Base-by-base conservation (phyloP, 108 stramenopile genomes). In the Cyclotella atomus region DNA sequence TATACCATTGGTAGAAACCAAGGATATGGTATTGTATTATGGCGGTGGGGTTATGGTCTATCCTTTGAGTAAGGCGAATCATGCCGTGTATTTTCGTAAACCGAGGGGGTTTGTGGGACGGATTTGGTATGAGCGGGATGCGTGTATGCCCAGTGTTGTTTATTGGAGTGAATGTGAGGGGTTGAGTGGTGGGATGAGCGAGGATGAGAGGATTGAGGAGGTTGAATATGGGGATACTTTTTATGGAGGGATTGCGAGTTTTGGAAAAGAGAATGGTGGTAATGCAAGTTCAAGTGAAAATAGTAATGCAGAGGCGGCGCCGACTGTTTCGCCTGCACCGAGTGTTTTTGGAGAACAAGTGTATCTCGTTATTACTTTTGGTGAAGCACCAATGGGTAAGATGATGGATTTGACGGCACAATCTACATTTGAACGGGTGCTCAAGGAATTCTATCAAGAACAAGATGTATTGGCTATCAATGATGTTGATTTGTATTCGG, bases 31-130 rank as follows among this genome's bases (percentile, higher is more conserved):
- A 10, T 32, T 74, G 1, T 74, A 74, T 32, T 36, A 43, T 12
- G 73, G 73, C n/a, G 73, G 64, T 1, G 63, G 64, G 0, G 64
- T 57, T 0, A 74, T 74, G 73, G 57, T 35, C 0, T 65, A 59
- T 65, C 73, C 73, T 1, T 34, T 74, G 0, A 30, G 27, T 47
- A 55, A 57, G 19, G 64, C 64, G 3, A 65, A 65, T 33, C 35
- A 54, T 43, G 16, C 55, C 6, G 63, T 74, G 27, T 74, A 43
- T 57, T 74, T 65, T 74, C 54, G 63, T 6, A 29, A 50, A 7
- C 73, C 73, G 17, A 21, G 73, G 36, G 73, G 73, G 46, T 74
- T 74, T 33, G 34, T 56, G 55, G 73, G 73, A 24, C 15, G 73
- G 28, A 74, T 74, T 32, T 45, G 32, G 55, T 74, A 74, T 33